phyloP scores from a whole-genome alignment of 176 grass and related monocot species.

The Oryza australiensis region DNA sequence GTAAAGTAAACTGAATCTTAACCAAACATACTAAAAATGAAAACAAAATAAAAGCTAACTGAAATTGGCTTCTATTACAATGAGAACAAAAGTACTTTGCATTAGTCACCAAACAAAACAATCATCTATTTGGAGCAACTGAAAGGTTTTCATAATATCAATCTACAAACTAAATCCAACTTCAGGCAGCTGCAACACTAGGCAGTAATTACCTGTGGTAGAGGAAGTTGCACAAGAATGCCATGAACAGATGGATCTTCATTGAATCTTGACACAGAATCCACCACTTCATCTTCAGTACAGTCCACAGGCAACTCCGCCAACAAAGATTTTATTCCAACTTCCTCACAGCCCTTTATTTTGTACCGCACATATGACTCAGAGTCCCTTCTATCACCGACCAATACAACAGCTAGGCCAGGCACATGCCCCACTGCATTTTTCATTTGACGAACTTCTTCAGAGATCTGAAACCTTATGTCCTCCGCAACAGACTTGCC shows the following conservation, averaged over 20 bases:
- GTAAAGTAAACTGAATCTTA: conserved; percentile 18
- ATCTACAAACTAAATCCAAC: conserved; percentile 11
- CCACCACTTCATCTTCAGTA: conserved; percentile 65
- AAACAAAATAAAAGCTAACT: background rate
- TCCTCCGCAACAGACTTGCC: conserved; percentile 80
- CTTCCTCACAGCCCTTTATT: conserved; percentile 80
- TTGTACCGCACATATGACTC: conserved; percentile 79
- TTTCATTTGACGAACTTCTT: conserved; percentile 67
- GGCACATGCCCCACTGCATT: conserved; percentile 53
- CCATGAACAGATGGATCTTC: conserved; percentile 88
- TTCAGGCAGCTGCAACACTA: conserved; percentile 7
- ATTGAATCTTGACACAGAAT: conserved; percentile 68
- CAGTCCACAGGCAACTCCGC: conserved; percentile 68
- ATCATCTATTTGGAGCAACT: background rate
- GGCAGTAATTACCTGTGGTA: conserved; percentile 64
- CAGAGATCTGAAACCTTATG: conserved; percentile 66
- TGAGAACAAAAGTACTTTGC: background rate
- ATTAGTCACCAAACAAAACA: background rate
- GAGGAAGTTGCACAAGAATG: conserved; percentile 90
- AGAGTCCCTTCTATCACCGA: conserved; percentile 86
- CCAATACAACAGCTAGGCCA: conserved; percentile 80
- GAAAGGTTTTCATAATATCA: conserved; percentile 1
- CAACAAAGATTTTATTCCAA: conserved; percentile 83
- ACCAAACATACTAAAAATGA: conserved; percentile 3
- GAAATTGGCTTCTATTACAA: background rate